Base-by-base conservation (phyloP, 1,139 yeast species). In the Pichia sp. region DNA sequence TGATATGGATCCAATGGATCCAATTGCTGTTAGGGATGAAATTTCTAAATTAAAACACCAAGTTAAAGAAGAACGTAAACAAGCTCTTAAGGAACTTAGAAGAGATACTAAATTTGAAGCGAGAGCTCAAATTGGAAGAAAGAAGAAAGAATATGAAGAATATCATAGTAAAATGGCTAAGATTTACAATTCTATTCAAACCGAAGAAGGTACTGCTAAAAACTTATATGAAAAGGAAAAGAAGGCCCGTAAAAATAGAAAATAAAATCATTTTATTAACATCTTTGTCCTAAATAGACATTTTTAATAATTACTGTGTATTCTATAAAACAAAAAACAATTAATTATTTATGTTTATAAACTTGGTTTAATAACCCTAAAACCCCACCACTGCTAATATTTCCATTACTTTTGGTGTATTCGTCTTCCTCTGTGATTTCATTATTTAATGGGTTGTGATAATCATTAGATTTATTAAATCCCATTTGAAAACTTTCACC, bases 181-280 rank as follows among this genome's bases (percentile, higher is more conserved):
- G 53, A 82, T 94, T 63, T 82, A 85, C 62, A 85, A 90, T 57
- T 78, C 90, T 45, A 86, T 90, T 59, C 84, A 85, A 52, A 87
- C 96, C 2, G 86, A 83, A 55, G 97, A 90, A 71, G 97, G 97
- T 57, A 86, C 94, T 6, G 97, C 87, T 60, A 84, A 86, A 73
- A 90, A 92, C 62, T 82, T 82, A 57, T 90, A 89, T 64, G 96
- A 87, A 61, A 74, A 89, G 52, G 97, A 89, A 61, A 84, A 78
- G 73, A 80, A 76, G 63, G 69, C 73, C 53, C 75, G 89, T 58
- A 80, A 78, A 63, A 66, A 69, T 30, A 45, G 43, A 23, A 45
- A 48, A 30, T 47, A 41, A 20, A n/a, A 22, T 30, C 22, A 16
- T 16, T 16, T 16, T 16, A 16, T 16, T 16, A 16, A 16, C 16